Conservation (phyloP, 1,284 basidiomycete species). For the Megacollybia platyphylla region DNA sequence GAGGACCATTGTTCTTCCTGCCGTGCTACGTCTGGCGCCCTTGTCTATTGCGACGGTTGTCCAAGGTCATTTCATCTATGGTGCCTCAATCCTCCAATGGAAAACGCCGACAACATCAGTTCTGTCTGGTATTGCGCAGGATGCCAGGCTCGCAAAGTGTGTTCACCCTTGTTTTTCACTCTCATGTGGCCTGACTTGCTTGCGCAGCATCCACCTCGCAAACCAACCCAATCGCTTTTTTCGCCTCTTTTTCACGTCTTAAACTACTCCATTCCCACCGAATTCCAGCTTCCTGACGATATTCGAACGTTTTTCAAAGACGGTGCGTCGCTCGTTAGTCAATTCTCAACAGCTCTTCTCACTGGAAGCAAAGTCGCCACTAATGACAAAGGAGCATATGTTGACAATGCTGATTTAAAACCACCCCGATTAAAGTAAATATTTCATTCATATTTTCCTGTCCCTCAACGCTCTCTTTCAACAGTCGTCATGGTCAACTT, state of each 20-base stretch:
- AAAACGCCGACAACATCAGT: conserved; percentile 79
- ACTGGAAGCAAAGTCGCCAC: conserved; percentile 44
- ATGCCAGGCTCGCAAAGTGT: conserved; percentile 58
- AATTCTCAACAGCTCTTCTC: conserved; percentile 7
- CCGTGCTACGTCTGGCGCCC: conserved; percentile 56
- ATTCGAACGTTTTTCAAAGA: conserved; percentile 81
- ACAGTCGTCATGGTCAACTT: conserved; percentile 74
- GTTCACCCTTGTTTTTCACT: conserved; percentile 9
- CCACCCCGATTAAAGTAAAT: conserved; percentile 70
- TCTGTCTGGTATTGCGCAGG: conserved; percentile 85
- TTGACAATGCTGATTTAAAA: conserved; percentile 67
- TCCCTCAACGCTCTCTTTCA: conserved; percentile 9
- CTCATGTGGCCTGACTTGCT: background rate
- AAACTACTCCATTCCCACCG: conserved; percentile 55
- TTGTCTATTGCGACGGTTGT: conserved; percentile 96
- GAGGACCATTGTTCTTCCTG: conserved; percentile 94
- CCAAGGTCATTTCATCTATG: conserved; percentile 92
- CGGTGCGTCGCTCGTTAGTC: conserved; percentile 31
- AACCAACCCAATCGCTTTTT: conserved; percentile 49
- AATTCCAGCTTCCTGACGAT: conserved; percentile 86
- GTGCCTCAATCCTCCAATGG: conserved; percentile 93
- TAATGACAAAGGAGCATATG: conserved; percentile 64
- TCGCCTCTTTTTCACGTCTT: conserved; percentile 59
- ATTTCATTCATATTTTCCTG: conserved; percentile 5
- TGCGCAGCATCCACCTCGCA: conserved; percentile 49